phyloP scores from a whole-genome alignment of 2,329 filamentous ascomycete species.

The Cytospora chrysosperma region DNA sequence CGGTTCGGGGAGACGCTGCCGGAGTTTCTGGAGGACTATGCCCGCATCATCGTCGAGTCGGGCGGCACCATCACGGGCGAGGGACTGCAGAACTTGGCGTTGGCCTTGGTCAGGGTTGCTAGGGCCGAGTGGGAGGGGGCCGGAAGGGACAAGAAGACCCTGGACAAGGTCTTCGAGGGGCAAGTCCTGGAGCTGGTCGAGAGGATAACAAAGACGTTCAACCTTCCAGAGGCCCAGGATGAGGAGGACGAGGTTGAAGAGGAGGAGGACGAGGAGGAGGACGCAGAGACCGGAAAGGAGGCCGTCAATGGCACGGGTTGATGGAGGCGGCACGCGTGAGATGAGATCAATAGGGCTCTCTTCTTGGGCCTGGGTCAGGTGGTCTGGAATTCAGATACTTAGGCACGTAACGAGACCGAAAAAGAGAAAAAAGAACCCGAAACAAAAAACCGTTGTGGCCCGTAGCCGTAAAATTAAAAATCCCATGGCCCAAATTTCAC shows the following conservation, averaged over 20 bases:
- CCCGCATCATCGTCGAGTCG: conserved; percentile 16
- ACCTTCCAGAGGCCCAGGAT: conserved; percentile 20
- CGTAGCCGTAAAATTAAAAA: too few species aligned
- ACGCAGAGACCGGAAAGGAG: neutral
- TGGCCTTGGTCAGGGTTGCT: conserved; percentile 22
- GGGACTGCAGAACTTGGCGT: conserved; percentile 22
- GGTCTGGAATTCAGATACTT: too few species aligned
- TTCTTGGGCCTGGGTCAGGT: too few species aligned
- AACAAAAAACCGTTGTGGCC: too few species aligned
- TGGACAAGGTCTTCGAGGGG: conserved; percentile 20
- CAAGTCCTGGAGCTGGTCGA: conserved; percentile 15
- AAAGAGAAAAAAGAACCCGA: too few species aligned
- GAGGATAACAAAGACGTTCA: conserved; percentile 17
- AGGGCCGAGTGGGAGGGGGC: conserved; percentile 25
- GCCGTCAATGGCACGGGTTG: neutral
- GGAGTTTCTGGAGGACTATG: conserved; percentile 23
- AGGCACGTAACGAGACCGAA: too few species aligned
- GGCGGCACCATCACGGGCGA: conserved; percentile 20
- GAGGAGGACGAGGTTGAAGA: conserved; percentile 8
- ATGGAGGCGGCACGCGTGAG: neutral
- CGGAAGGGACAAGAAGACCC: conserved; percentile 17
- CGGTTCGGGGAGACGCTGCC: conserved; percentile 22
- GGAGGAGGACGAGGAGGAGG: conserved; percentile 5
- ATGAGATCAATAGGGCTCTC: neutral
- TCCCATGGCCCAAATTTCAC: too few species aligned